Percentiles rank a stretch among this genome's conserved stretches.
These are phyloP conservation scores for Colletotrichum filicis DNA, from an alignment of 2,329 filamentous ascomycete species.

Conservation along the genomic window DNA sequence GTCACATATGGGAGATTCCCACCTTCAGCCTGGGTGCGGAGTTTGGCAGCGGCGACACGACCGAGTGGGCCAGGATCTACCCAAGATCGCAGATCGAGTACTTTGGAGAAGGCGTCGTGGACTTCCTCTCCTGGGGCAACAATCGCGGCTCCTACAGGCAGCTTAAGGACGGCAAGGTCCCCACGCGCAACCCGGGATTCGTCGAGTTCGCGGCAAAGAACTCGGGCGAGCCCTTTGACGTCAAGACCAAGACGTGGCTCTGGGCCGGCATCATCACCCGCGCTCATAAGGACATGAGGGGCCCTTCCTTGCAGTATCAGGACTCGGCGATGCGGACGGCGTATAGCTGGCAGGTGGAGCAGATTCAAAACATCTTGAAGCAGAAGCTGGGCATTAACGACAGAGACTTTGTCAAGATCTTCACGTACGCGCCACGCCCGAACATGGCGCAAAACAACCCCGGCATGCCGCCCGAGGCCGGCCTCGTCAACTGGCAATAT, in stretches of 20 bases:
- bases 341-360: conserved; percentile 11
- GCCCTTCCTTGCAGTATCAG: not conserved
- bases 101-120: conserved; percentile 4
- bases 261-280: conserved; percentile 24
- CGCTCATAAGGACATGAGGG: not conserved
- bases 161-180: not conserved
- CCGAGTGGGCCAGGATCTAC: not conserved
- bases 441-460: not conserved
- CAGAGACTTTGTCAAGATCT: not conserved
- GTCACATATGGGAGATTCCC: conserved; percentile 36
- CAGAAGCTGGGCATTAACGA: not conserved
- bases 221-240: conserved; percentile 7
- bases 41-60: not conserved
- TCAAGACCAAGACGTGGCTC: conserved; percentile 14
- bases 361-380: not conserved
- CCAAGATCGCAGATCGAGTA: conserved; percentile 13
- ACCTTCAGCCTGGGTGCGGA: conserved; percentile 1
- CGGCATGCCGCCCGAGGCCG: not conserved
- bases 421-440: not conserved
- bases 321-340: not conserved
- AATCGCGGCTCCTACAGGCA: not conserved
- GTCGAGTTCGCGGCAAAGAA: not conserved
- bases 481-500: conserved; percentile 29
- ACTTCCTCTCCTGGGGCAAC: conserved; percentile 12
- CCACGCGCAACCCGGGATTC: conserved; percentile 18